Base-by-base conservation (phyloP, 2,329 filamentous ascomycete species). In the Dothistroma pini region DNA sequence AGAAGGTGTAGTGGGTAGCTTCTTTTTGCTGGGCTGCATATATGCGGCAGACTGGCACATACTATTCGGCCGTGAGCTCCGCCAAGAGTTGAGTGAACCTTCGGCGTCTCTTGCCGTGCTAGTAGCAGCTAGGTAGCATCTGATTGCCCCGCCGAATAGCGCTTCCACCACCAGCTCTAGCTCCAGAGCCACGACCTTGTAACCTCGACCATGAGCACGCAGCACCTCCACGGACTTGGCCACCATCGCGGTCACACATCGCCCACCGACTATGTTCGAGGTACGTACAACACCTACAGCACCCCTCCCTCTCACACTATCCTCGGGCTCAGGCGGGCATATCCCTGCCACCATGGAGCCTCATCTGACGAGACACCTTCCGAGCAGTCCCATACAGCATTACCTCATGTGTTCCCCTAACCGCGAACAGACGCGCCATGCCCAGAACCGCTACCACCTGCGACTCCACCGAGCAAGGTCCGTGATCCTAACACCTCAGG, bases 401-500 rank as follows among this genome's bases (percentile, higher is more conserved):
- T 32, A 29, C 19, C 48, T 19, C 12, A 35, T 53, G 51, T 53
- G 35, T 50, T 38, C 11, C 9, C 25, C 32, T 56, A 35, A 53
- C n/a, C 51, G 51, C 31, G 51, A 35, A 56, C 64, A 82, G 78
- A 79, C 79, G 66, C 78, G 78, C 53, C 84, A 89, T 71, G 88
- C 87, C 47, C 85, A 87, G 74, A 87, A 92, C 73, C 84, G 84
- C 64, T 90, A 96, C 73, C 89, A 86, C 65, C 82, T 96, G 55
- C 89, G 92, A 63, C 81, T 90, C 65, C 93, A 96, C 77, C 87
- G 92, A 57, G 92, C 93, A 50, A 86, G 89, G 63, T 93, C 89
- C 25, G 89, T 96, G 34, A 81, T 95, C 25, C 82, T 97, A 62
- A 96, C 91, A 4, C 81, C 86, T 25, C 83, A 89, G 68, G 93